phyloP scores from a whole-genome alignment of 2,329 filamentous ascomycete genomes.

The Colletotrichum brevisporum region DNA sequence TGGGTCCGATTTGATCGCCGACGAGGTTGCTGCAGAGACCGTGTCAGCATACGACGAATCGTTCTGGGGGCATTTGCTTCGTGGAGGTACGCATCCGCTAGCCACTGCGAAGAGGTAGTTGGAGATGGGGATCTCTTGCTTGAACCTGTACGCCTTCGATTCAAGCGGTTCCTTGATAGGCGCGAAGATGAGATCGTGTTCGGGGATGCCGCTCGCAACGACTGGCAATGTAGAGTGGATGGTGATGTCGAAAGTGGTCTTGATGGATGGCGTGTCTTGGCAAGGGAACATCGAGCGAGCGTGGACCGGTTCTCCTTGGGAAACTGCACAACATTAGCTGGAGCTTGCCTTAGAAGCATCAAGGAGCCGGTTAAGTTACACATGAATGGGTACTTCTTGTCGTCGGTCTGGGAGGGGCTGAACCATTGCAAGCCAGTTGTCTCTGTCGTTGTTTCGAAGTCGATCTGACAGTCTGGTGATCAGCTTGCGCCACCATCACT shows the following conservation, averaged over 20 bases:
- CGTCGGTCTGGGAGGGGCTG: slow-evolving; percentile 90
- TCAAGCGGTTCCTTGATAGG: neutral
- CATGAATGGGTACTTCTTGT: slow-evolving; percentile 96
- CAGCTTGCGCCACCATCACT: neutral
- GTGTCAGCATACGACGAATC: neutral
- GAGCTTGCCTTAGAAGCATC: neutral
- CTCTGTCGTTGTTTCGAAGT: slow-evolving; percentile 84
- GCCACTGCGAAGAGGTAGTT: slow-evolving; percentile 94
- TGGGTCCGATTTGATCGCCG: slow-evolving; percentile 86
- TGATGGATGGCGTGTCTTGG: slow-evolving; percentile 96
- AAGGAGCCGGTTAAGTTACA: slow-evolving; percentile 52
- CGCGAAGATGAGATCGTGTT: neutral
- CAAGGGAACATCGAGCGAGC: slow-evolving; percentile 94
- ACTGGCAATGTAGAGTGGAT: slow-evolving; percentile 89
- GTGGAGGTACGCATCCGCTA: neutral
- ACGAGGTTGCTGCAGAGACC: slow-evolving; percentile 79
- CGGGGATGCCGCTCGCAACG: slow-evolving; percentile 84
- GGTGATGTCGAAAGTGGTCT: slow-evolving; percentile 91
- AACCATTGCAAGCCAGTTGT: slow-evolving; percentile 97
- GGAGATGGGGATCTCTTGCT: slow-evolving; percentile 92
- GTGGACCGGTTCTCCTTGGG: slow-evolving; percentile 96
- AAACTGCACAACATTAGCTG: slow-evolving; percentile 61
- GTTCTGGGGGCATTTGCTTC: neutral
- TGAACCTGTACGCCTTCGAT: slow-evolving; percentile 77
- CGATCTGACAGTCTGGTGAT: slow-evolving; percentile 63